Base-by-base conservation (phyloP, 2,329 filamentous ascomycete species). In the Graphiopsis chlorocephala region DNA sequence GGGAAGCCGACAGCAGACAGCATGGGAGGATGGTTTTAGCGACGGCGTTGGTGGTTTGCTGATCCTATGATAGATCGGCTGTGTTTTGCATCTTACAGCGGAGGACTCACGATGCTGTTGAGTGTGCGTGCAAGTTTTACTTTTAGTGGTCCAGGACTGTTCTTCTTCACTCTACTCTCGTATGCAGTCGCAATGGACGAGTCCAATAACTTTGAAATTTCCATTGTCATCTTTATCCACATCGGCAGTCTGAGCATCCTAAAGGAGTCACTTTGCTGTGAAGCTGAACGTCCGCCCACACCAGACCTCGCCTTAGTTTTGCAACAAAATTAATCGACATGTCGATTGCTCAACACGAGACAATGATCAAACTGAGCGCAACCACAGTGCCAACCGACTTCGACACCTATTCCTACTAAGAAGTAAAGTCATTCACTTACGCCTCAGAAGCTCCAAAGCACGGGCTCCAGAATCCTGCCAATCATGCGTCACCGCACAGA, bases 1-100 rank as follows among this genome's bases (percentile, higher is more conserved):
- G 8, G 14, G 1, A 33, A 35, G 28, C 7, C 28, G n/a, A 20
- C 31, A n/a, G n/a, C n/a, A 23, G 20, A 15, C 11, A 31, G 25
- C 14, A 53, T 42, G 17, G 35, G 50, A 26, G 17, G 26, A 53
- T 53, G 26, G 11, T 53, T 62, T 55, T 62, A 62, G 59, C 59
- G 59, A 62, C n/a, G 59, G 59, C 47, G 59, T 62, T 62, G 47
- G 59, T 50, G 48, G 58, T 26, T 15, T 53, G 57, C 29, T 42
- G 47, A 35, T 52, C 28, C 31, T 42, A 28, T 20, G 29, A 53
- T 29, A 23, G 31, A 31, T 50, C 17, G 59, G 59, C 47, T 38
- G 31, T n/a, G 47, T n/a, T 28, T 38, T 59, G 56, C 56, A 59
- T 59, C 17, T 45, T 42, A n/a, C 28, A 20, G 20, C 11, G 10